A percentile compares a stretch with the other conserved stretches of the same genome.
Evolutionary conservation across 345 rosid genomes (phyloP).

Genomic region (Carallia pectinifolia): DNA sequence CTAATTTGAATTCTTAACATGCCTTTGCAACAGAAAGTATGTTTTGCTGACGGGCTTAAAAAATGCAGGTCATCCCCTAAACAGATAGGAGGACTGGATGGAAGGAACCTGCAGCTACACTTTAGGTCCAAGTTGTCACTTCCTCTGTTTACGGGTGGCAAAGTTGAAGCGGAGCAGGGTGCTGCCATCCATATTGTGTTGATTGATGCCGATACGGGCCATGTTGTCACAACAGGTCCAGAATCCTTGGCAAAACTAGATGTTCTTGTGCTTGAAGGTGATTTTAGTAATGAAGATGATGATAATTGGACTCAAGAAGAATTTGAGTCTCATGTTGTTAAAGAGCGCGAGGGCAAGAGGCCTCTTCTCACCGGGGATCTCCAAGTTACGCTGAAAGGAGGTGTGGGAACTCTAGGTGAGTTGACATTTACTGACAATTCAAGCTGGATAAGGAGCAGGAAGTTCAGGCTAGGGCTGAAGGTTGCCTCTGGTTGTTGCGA

Average conservation of each 20-base stretch:
- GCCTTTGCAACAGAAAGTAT: not conserved
- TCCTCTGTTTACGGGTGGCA: slow-evolving; percentile 36
- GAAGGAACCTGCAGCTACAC: slow-evolving; percentile 38
- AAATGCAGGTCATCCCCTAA: slow-evolving; percentile 31
- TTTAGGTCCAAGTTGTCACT: slow-evolving; percentile 32
- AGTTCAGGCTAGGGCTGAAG: slow-evolving; percentile 41
- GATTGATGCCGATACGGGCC: slow-evolving; percentile 32
- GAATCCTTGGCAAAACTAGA: slow-evolving; percentile 38
- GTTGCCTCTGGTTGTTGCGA: slow-evolving; percentile 39
- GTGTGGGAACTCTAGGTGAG: slow-evolving; percentile 38
- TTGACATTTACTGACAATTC: slow-evolving; percentile 40
- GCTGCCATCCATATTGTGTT: slow-evolving; percentile 26
- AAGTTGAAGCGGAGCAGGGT: slow-evolving; percentile 38
- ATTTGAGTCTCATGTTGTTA: slow-evolving; percentile 35
- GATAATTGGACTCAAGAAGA: slow-evolving; percentile 33
- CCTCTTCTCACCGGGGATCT: slow-evolving; percentile 42
- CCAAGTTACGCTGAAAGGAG: slow-evolving; percentile 38
- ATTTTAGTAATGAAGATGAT: slow-evolving; percentile 35
- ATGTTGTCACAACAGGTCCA: slow-evolving; percentile 31
- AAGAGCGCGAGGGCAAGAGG: slow-evolving; percentile 41
- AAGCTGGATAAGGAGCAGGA: slow-evolving; percentile 46
- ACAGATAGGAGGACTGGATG: slow-evolving; percentile 22
- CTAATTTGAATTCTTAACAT: not conserved
- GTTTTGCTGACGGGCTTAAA: slow-evolving; percentile 4
- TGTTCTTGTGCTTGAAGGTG: slow-evolving; percentile 40